A percentile compares a stretch with the other conserved stretches of the same genome.
These are phyloP conservation scores for Claviceps fusiformis DNA, from an alignment of 2,329 filamentous ascomycete species.

Conservation along the genomic window DNA sequence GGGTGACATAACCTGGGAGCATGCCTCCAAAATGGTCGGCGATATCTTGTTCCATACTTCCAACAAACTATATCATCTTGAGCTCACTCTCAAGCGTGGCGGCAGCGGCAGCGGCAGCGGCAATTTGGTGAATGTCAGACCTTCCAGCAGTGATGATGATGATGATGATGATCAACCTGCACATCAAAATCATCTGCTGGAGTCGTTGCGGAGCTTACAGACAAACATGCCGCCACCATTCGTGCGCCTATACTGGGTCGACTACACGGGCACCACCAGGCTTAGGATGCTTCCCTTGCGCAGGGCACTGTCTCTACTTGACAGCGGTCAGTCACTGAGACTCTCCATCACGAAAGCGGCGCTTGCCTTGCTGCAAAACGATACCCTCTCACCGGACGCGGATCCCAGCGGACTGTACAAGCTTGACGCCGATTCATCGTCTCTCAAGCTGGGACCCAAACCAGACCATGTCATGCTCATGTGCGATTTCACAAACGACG, in stretches of 20 bases:
- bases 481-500: slow-evolving; percentile 48
- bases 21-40: slow-evolving; percentile 50
- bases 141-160: background rate
- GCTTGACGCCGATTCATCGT: slow-evolving; percentile 51
- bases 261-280: slow-evolving; percentile 58
- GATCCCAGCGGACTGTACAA: slow-evolving; percentile 51
- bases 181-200: background rate
- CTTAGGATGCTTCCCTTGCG: slow-evolving; percentile 54
- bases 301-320: slow-evolving; percentile 35
- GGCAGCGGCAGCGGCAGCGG: background rate
- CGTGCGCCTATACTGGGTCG: slow-evolving; percentile 63
- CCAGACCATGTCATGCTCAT: slow-evolving; percentile 52
- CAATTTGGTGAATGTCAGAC: background rate
- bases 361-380: slow-evolving; percentile 55
- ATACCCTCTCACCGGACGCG: slow-evolving; percentile 39
- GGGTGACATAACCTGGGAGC: slow-evolving; percentile 43
- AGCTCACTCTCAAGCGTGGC: background rate
- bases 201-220: background rate
- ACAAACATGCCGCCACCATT: slow-evolving; percentile 23
- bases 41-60: slow-evolving; percentile 66
- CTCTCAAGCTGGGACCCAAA: slow-evolving; percentile 43
- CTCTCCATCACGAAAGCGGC: slow-evolving; percentile 52
- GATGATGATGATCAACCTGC: background rate
- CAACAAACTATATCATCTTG: slow-evolving; percentile 58
- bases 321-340: slow-evolving; percentile 27